Percentiles rank a stretch among this genome's conserved stretches.
Conservation (phyloP, 2,329 filamentous ascomycete genomes). For the Pseudocercospora eumusae region DNA sequence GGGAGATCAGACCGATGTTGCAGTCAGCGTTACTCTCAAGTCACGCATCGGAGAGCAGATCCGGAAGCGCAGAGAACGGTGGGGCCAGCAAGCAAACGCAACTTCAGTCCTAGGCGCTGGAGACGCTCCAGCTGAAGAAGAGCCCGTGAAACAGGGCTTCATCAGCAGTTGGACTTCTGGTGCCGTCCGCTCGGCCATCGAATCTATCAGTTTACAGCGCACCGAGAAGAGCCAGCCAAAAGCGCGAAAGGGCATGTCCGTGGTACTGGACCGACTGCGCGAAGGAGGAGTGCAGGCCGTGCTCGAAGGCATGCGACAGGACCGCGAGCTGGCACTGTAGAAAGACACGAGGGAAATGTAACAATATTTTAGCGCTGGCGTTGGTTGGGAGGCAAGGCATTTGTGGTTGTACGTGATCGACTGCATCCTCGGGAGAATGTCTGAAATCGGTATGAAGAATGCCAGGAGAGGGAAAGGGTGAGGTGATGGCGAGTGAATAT, state of each 20-base stretch:
- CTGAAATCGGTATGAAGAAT: neutral
- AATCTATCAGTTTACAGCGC: slow-evolving; percentile 73
- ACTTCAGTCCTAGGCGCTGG: slow-evolving; percentile 42
- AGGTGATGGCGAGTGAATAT: neutral
- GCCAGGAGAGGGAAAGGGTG: neutral
- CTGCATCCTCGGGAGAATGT: slow-evolving; percentile 11
- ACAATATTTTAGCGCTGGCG: slow-evolving; percentile 17
- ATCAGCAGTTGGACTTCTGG: slow-evolving; percentile 66
- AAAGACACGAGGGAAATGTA: slow-evolving; percentile 12
- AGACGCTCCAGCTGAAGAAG: slow-evolving; percentile 43
- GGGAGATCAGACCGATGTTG: slow-evolving; percentile 61
- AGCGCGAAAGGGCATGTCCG: slow-evolving; percentile 78
- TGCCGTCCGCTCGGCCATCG: slow-evolving; percentile 76
- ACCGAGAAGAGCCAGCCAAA: slow-evolving; percentile 77
- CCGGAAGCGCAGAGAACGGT: slow-evolving; percentile 54
- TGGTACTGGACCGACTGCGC: slow-evolving; percentile 72
- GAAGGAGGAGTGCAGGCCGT: slow-evolving; percentile 67
- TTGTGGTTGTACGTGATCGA: neutral
- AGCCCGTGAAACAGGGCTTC: slow-evolving; percentile 56
- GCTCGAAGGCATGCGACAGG: slow-evolving; percentile 68
- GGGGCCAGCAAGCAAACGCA: slow-evolving; percentile 43
- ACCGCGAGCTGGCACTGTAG: slow-evolving; percentile 43
- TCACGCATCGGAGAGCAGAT: slow-evolving; percentile 71
- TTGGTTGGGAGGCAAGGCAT: slow-evolving; percentile 5
- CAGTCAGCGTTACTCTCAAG: slow-evolving; percentile 71